A percentile compares a stretch with the other conserved stretches of the same genome.
These are phyloP conservation scores for Penicillium decumbens DNA, from an alignment of 2,329 filamentous ascomycete species.

Conservation along the genomic window DNA sequence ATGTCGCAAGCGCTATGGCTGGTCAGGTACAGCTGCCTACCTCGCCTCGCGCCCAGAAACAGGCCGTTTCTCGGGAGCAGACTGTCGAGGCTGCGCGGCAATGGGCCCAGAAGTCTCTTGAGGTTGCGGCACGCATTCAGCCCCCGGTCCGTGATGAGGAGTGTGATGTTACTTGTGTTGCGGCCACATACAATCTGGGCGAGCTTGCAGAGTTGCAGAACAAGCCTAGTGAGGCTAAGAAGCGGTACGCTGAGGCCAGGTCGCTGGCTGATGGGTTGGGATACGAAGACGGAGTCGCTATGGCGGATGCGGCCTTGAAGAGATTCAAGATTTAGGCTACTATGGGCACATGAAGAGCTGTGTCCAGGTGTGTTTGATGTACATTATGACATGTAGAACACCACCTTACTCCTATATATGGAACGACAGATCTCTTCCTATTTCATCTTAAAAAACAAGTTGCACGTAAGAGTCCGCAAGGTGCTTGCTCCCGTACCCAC, in stretches of 20 bases:
- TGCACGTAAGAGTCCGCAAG: too few species aligned
- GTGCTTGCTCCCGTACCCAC: too few species aligned
- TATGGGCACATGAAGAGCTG: not conserved
- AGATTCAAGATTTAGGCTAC: slow-evolving; percentile 22
- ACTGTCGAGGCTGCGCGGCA: slow-evolving; percentile 65
- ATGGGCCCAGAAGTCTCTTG: slow-evolving; percentile 75
- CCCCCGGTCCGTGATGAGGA: slow-evolving; percentile 66
- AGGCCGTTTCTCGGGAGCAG: slow-evolving; percentile 51
- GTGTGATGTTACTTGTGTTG: slow-evolving; percentile 78
- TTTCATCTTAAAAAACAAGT: too few species aligned
- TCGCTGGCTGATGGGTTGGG: slow-evolving; percentile 50
- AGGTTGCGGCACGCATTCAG: slow-evolving; percentile 60
- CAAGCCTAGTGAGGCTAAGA: slow-evolving; percentile 59
- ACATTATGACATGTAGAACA: slow-evolving; percentile 17
- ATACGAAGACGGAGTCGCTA: slow-evolving; percentile 32
- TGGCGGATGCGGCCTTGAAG: slow-evolving; percentile 30
- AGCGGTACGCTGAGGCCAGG: slow-evolving; percentile 65
- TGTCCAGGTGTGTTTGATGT: slow-evolving; percentile 5
- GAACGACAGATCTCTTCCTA: too few species aligned
- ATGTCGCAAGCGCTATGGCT: slow-evolving; percentile 48
- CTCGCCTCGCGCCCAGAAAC: slow-evolving; percentile 26
- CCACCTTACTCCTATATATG: slow-evolving; percentile 2
- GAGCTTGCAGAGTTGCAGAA: slow-evolving; percentile 75
- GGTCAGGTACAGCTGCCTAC: slow-evolving; percentile 30
- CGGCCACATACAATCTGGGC: slow-evolving; percentile 79